phyloP scores from a whole-genome alignment of 179 eudicot genomes.

The Nepenthes alata region DNA sequence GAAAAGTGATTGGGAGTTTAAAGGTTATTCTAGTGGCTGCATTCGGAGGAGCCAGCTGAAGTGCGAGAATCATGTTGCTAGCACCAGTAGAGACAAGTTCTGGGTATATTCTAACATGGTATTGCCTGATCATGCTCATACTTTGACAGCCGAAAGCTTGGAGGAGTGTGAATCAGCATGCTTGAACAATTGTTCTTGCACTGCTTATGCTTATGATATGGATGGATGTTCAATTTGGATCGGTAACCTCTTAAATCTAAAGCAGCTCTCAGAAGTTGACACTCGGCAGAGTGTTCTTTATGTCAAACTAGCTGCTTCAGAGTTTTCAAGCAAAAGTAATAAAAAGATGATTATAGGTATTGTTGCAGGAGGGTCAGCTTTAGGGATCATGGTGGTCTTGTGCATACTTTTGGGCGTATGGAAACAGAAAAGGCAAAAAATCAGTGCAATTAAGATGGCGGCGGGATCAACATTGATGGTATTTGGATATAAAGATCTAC shows the following conservation, averaged over 20 bases:
- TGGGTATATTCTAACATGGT: neutral
- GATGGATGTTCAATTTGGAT: too few species aligned
- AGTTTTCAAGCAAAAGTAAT: too few species aligned
- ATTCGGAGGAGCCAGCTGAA: slow-evolving; percentile 20
- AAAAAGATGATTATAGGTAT: too few species aligned
- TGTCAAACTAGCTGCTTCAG: too few species aligned
- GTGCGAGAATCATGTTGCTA: slow-evolving; percentile 17
- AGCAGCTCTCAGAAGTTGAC: slow-evolving; percentile 14
- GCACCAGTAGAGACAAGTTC: too few species aligned
- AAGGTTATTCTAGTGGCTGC: slow-evolving; percentile 20
- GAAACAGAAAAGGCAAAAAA: slow-evolving; percentile 10
- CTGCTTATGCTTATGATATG: too few species aligned
- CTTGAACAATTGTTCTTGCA: too few species aligned
- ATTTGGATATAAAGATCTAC: too few species aligned
- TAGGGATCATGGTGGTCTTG: too few species aligned
- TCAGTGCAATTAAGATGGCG: slow-evolving; percentile 10
- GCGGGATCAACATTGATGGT: slow-evolving; percentile 20
- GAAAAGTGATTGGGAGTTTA: too few species aligned
- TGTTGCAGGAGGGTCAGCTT: too few species aligned
- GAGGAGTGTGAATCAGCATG: neutral
- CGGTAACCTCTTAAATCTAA: neutral
- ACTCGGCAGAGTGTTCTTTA: slow-evolving; percentile 10
- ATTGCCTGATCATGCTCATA: slow-evolving; percentile 20
- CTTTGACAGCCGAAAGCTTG: slow-evolving; percentile 8
- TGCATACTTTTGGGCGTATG: neutral